Base-by-base conservation (phyloP, 192 early-diverging fungal genomes). In the Entomortierella parvispora region DNA sequence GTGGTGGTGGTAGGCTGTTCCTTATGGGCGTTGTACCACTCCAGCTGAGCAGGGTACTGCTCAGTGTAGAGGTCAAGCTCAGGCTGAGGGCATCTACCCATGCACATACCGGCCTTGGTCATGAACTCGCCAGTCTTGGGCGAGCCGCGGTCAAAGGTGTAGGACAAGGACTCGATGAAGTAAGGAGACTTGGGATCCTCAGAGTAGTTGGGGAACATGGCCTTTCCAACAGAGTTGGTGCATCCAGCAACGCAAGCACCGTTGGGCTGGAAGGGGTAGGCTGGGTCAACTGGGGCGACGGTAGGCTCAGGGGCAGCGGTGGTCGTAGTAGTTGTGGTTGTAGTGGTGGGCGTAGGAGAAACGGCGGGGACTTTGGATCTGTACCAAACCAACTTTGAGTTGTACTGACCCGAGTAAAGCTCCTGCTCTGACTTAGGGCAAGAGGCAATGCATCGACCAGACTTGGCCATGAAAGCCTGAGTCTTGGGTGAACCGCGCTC, bases 101-200 rank as follows among this genome's bases (percentile, higher is more conserved):
- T 66, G 57, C 67, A 69, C 3, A 25, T 45, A 15, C 65, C 65
- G 28, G 65, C 65, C 45, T 55, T 31, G 2, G 46, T 7, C 65
- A 68, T 68, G 49, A 69, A 68, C 9, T 34, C 53, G 0, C 33
- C 18, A 49, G 34, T 68, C 46, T 50, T 68, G 18, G 33, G 4
- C 34, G 65, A 50, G 22, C 65, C 65, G 26, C 56, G 50, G 3
- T 58, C 48, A n/a, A 50, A 68, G 12, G 55, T 55, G 48, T 68
- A 68, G n/a, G 55, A 42, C 9, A 68, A 46, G 5, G 65, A 68
- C 43, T 68, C 49, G 9, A 57, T 29, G 56, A 68, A 68, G 47
- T 34, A 68, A 29, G 65, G 65, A 23, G 68, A 70, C 51, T 61
- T 62, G 50, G 68, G 68, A 44, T 70, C 68, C 59, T 70, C 59